phyloP scores from a whole-genome alignment of 78 protist species.

The Dictyostelium firmibasis region DNA sequence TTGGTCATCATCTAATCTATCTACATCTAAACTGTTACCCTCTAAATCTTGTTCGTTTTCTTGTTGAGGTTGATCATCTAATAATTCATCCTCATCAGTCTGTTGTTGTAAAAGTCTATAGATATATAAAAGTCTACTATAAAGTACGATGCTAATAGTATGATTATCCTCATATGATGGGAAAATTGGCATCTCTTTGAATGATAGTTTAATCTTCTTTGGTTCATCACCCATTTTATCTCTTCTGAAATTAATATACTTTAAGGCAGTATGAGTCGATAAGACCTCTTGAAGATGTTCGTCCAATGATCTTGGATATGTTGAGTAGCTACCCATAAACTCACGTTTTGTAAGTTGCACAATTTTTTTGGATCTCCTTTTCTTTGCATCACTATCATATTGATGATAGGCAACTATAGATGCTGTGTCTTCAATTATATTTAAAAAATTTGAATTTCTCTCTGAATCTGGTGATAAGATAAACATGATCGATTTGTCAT shows the following conservation, averaged over 20 bases:
- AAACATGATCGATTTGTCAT: not conserved
- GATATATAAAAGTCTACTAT: not conserved
- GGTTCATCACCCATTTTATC: not conserved
- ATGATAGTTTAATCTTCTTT: not conserved
- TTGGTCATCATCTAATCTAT: not conserved
- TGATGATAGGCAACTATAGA: not conserved
- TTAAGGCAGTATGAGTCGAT: not conserved
- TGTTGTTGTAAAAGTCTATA: not conserved
- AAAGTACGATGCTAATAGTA: not conserved
- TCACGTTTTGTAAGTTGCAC: not conserved
- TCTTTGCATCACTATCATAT: not conserved
- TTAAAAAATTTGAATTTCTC: not conserved
- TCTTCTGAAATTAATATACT: not conserved
- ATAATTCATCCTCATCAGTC: not conserved
- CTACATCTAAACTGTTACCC: not conserved
- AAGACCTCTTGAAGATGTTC: not conserved
- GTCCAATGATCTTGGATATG: not conserved
- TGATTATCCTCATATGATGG: not conserved
- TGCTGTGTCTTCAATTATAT: not conserved
- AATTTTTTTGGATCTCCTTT: not conserved
- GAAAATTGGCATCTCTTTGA: not conserved
- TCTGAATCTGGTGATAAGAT: not conserved
- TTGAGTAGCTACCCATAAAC: not conserved
- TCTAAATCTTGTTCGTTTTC: not conserved
- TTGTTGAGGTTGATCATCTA: not conserved